Conservation (phyloP, 2,329 filamentous ascomycete genomes). For the Trichophyton simii region DNA sequence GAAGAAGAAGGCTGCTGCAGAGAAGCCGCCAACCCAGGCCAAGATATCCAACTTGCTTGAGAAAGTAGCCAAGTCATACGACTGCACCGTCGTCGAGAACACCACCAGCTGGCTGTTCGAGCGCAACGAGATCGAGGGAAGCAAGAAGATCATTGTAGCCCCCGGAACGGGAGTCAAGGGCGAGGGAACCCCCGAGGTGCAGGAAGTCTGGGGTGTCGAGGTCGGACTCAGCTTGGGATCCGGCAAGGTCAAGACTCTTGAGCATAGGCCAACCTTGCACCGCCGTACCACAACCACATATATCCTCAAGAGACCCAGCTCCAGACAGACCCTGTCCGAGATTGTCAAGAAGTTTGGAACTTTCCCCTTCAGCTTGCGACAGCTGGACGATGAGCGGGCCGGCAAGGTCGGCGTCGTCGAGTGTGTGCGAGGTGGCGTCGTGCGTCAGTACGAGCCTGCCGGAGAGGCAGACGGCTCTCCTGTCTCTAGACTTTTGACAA, state of each 20-base stretch:
- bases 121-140: constrained; percentile 92
- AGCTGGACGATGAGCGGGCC: constrained; percentile 90
- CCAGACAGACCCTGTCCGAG: constrained; percentile 82
- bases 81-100: constrained; percentile 88
- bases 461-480: constrained; percentile 81
- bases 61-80: constrained; percentile 83
- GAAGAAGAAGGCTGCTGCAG: constrained; percentile 76
- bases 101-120: constrained; percentile 96
- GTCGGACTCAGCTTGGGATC: constrained; percentile 80
- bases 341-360: constrained; percentile 93
- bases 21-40: constrained; percentile 71
- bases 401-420: constrained; percentile 94
- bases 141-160: constrained; percentile 94
- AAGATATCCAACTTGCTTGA: constrained; percentile 81
- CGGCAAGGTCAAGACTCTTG: constrained; percentile 87
- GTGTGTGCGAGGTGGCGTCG: constrained; percentile 82
- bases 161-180: constrained; percentile 72
- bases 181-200: constrained; percentile 74
- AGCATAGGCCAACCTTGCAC: constrained; percentile 81
- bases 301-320: constrained; percentile 84
- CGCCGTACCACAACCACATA: constrained; percentile 87
- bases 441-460: constrained; percentile 91
- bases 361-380: constrained; percentile 94
- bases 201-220: constrained; percentile 97
- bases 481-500: constrained; percentile 79